phyloP scores from a whole-genome alignment of 2,329 filamentous ascomycete genomes.

The Aaosphaeria pasadenensis region DNA sequence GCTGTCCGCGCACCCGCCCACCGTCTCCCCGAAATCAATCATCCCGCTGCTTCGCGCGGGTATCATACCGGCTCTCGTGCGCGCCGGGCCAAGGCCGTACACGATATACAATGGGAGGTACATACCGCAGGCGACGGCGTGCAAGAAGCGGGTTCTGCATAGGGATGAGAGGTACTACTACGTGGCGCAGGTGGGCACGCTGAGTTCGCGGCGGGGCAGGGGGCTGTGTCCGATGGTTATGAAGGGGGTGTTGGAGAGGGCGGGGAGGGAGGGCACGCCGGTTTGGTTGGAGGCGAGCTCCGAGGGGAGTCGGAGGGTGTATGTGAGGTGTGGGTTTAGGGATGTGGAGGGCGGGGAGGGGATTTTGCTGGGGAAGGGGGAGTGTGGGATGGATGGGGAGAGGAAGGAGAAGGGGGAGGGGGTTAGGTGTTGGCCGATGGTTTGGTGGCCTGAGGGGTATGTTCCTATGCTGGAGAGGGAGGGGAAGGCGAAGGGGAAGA shows the following conservation, averaged over 20 bases:
- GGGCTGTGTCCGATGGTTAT: too few species aligned
- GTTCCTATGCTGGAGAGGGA: neutral
- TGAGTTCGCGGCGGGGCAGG: too few species aligned
- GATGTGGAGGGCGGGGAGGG: constrained; percentile 4
- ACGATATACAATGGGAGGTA: too few species aligned
- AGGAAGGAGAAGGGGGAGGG: constrained; percentile 3
- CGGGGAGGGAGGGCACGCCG: constrained; percentile 3
- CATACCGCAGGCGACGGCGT: too few species aligned
- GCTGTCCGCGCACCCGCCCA: too few species aligned
- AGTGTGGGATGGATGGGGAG: neutral
- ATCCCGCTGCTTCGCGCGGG: neutral
- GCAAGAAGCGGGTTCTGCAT: too few species aligned
- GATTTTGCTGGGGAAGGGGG: neutral
- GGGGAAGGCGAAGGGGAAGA: neutral
- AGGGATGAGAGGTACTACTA: too few species aligned
- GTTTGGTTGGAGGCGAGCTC: constrained; percentile 11
- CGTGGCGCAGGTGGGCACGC: too few species aligned
- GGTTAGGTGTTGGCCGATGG: constrained; percentile 8
- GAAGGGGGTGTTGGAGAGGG: neutral
- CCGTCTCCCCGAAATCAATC: too few species aligned
- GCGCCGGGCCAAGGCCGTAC: too few species aligned
- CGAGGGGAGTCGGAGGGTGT: constrained; percentile 1
- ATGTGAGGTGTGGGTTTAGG: constrained; percentile 7
- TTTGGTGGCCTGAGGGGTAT: constrained; percentile 10
- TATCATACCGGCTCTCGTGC: too few species aligned